These are phyloP conservation scores for Colletotrichum lini DNA, from an alignment of 2,329 filamentous ascomycete genomes.

Conservation along the genomic window DNA sequence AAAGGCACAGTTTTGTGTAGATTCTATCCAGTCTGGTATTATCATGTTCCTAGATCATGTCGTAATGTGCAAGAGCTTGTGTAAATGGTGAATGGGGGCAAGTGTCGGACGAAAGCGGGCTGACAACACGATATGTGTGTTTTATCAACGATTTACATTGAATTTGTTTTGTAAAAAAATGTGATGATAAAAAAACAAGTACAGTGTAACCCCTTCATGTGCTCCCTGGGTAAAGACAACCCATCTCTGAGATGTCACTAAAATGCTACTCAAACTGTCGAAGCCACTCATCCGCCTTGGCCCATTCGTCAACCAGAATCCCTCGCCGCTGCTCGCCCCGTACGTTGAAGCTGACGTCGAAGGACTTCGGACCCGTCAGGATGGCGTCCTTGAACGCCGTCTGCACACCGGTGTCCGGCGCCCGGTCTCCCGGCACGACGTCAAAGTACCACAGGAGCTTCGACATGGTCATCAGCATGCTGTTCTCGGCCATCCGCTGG, in stretches of 20 bases:
- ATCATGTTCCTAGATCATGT: too few species aligned
- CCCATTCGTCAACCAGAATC: slow-evolving; percentile 1
- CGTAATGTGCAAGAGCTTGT: too few species aligned
- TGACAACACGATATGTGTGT: too few species aligned
- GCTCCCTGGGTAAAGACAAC: not conserved
- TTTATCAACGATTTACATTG: too few species aligned
- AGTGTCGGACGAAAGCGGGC: too few species aligned
- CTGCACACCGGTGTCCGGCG: slow-evolving; percentile 2
- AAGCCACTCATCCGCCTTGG: slow-evolving; percentile 14
- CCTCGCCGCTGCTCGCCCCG: not conserved
- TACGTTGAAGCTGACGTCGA: slow-evolving; percentile 8
- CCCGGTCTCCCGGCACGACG: slow-evolving; percentile 45
- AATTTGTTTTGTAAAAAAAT: too few species aligned
- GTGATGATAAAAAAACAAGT: too few species aligned
- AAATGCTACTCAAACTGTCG: slow-evolving; percentile 5
- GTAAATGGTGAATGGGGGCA: too few species aligned
- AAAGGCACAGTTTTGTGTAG: too few species aligned
- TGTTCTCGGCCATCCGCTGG: slow-evolving; percentile 63
- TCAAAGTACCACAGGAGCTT: slow-evolving; percentile 65
- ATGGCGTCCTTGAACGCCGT: slow-evolving; percentile 21
- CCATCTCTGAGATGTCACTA: not conserved
- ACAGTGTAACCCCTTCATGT: too few species aligned
- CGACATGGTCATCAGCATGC: slow-evolving; percentile 55
- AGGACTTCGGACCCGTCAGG: slow-evolving; percentile 11
- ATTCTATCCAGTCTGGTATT: too few species aligned